Conservation (phyloP, 116 monocot species). For the Posidonia oceanica region DNA sequence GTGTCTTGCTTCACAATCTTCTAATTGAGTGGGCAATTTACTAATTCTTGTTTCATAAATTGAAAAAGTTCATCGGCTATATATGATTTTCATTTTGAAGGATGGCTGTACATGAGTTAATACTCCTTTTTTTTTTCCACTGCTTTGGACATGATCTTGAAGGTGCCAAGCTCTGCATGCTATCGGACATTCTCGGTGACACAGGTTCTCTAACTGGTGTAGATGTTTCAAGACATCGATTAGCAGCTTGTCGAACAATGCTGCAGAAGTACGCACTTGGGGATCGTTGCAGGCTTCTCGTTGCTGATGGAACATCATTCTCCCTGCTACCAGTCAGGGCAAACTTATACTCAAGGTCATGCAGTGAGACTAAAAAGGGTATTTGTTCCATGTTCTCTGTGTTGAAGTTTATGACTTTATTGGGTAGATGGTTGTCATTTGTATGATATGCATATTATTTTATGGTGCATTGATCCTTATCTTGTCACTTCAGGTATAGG, state of each 20-base stretch:
- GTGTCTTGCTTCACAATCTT: too few relatives aligned
- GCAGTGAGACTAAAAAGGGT: slow-evolving; percentile 3
- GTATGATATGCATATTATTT: too few relatives aligned
- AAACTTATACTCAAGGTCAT: slow-evolving; percentile 13
- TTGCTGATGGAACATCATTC: slow-evolving; percentile 89
- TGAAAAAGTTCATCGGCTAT: too few relatives aligned
- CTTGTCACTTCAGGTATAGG: slow-evolving; percentile 17
- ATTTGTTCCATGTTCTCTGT: not conserved
- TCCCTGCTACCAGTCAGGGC: slow-evolving; percentile 51
- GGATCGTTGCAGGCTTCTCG: slow-evolving; percentile 67
- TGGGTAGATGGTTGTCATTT: not conserved
- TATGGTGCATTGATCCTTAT: too few relatives aligned
- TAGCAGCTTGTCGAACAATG: slow-evolving; percentile 89
- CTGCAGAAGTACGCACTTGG: slow-evolving; percentile 74
- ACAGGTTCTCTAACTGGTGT: slow-evolving; percentile 88
- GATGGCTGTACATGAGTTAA: not conserved
- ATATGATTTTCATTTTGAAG: too few relatives aligned
- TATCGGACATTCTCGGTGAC: slow-evolving; percentile 63
- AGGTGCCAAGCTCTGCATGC: slow-evolving; percentile 99
- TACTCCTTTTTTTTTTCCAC: not conserved
- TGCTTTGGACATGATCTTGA: not conserved
- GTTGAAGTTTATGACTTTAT: not conserved
- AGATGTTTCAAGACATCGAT: slow-evolving; percentile 78
- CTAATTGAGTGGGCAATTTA: too few relatives aligned
- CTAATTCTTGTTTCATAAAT: too few relatives aligned